phyloP scores from a whole-genome alignment of 331 rosid genomes.

The Saraca asoca region DNA sequence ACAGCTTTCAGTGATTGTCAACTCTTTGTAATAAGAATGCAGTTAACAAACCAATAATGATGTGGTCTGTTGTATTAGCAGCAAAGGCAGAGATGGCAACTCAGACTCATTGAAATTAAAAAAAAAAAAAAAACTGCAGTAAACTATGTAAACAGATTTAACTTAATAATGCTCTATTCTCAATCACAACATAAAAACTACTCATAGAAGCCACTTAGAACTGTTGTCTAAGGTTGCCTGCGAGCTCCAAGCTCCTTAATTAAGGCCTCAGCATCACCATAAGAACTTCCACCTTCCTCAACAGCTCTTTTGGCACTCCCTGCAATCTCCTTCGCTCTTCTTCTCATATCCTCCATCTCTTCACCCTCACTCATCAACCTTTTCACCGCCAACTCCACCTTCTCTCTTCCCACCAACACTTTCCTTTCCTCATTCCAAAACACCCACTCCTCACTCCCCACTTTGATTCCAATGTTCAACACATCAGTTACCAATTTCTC shows the following conservation, averaged over 20 bases:
- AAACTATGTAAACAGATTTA: no score
- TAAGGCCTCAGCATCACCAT: conserved; percentile 29
- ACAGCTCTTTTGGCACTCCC: conserved; percentile 42
- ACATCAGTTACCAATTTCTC: conserved; percentile 56
- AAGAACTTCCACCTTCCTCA: conserved; percentile 48
- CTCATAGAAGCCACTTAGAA: no score
- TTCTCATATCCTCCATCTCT: conserved; percentile 45
- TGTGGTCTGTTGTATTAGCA: no score
- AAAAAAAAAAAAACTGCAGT: no score
- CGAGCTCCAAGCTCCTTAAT: conserved; percentile 39
- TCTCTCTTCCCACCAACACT: conserved; percentile 43
- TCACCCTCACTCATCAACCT: conserved; percentile 47
- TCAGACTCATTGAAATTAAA: no score
- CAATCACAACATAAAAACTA: no score
- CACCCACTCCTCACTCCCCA: conserved; percentile 58
- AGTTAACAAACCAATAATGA: no score
- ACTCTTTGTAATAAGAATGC: no score
- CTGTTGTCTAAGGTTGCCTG: not conserved
- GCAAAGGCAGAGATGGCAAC: no score
- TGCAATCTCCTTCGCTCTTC: conserved; percentile 27
- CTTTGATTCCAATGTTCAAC: conserved; percentile 48
- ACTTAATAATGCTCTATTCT: no score
- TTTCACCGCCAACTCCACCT: conserved; percentile 46
- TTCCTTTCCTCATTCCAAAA: conserved; percentile 19
- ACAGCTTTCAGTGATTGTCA: no score